phyloP scores from a whole-genome alignment of 352 stramenopile genomes.

The Pythium brachiatum region DNA sequence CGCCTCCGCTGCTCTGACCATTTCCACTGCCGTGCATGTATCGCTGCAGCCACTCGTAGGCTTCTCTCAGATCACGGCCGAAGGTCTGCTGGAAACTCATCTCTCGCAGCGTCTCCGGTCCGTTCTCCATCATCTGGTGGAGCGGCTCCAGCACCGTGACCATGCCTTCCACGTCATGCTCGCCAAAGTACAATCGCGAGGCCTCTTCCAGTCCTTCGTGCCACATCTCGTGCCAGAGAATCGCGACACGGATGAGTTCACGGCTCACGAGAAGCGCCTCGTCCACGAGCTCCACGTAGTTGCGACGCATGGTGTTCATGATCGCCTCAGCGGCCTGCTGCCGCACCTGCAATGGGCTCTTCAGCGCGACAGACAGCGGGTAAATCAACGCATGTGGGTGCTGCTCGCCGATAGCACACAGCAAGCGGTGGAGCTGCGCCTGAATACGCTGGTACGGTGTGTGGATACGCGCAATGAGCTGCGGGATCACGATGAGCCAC shows the following conservation, averaged over 20 bases:
- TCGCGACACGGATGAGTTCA: constrained; percentile 99
- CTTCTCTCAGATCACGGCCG: constrained; percentile 88
- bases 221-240: constrained; percentile 99
- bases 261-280: constrained; percentile 94
- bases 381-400: constrained; percentile 99
- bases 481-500: constrained; percentile 99
- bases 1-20: not conserved
- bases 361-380: constrained; percentile 96
- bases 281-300: constrained; percentile 95
- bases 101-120: constrained; percentile 79
- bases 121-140: constrained; percentile 89
- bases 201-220: constrained; percentile 98
- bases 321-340: constrained; percentile 83
- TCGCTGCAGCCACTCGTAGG: constrained; percentile 82
- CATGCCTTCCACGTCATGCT: constrained; percentile 97
- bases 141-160: constrained; percentile 94
- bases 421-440: constrained; percentile 69
- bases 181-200: constrained; percentile 96
- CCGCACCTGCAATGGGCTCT: constrained; percentile 78
- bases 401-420: constrained; percentile 93
- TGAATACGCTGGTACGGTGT: constrained; percentile 77
- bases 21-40: constrained; percentile 35
- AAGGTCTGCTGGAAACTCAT: constrained; percentile 90
- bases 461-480: constrained; percentile 94
- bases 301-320: constrained; percentile 91